A percentile compares a stretch with the other conserved stretches of the same genome.
Evolutionary conservation across 257 asterid genomes (phyloP).

Genomic region (Voacanga thouarsii): DNA sequence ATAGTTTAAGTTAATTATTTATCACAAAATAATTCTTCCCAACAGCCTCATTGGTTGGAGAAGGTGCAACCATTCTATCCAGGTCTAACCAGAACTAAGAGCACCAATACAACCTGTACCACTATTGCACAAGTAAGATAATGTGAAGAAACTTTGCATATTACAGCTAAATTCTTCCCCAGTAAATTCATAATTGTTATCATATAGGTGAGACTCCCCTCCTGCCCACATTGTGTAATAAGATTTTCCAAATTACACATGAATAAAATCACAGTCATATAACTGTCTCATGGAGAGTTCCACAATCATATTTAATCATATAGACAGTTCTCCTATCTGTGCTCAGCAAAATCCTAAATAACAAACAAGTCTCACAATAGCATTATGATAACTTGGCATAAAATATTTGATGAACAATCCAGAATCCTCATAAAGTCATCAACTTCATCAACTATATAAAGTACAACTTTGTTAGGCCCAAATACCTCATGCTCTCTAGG

Average conservation of each 20-base stretch:
- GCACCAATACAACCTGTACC: neutral
- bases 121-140: neutral
- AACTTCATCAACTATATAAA: neutral
- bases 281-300: neutral
- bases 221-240: neutral
- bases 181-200: neutral
- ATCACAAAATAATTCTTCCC: neutral
- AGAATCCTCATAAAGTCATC: neutral
- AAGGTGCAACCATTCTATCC: neutral
- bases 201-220: neutral
- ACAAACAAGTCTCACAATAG: neutral
- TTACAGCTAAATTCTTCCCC: neutral
- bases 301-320: neutral
- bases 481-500: constrained; percentile 85
- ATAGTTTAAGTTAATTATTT: neutral
- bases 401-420: neutral
- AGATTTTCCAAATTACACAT: neutral
- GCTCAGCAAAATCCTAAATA: neutral
- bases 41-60: neutral
- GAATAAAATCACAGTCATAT: neutral
- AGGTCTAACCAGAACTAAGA: neutral
- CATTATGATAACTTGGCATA: neutral
- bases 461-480: neutral
- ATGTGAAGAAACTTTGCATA: neutral
- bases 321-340: neutral